Conservation (phyloP, 306 rosid genomes). For the Cucurbita maxima region DNA sequence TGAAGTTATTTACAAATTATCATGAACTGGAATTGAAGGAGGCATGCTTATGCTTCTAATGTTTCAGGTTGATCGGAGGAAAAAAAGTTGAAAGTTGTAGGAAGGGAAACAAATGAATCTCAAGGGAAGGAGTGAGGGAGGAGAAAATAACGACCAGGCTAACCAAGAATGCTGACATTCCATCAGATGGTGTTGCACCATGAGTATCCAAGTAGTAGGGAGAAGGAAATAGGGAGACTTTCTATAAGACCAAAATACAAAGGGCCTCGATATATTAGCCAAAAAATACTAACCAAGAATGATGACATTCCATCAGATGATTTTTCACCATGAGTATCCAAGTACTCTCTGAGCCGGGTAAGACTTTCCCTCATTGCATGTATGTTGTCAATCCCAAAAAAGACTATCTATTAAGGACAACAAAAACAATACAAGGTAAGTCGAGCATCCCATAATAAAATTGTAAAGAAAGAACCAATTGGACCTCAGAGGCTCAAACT, state of each 20-base stretch:
- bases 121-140: background rate
- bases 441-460: background rate
- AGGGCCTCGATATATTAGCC: background rate
- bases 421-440: background rate
- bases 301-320: constrained; percentile 98
- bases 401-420: constrained; percentile 46
- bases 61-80: background rate
- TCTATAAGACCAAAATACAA: background rate
- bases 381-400: constrained; percentile 95
- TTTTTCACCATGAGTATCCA: constrained; percentile 71
- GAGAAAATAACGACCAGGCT: background rate
- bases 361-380: constrained; percentile 97
- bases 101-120: background rate
- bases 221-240: background rate
- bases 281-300: constrained; percentile 56
- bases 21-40: background rate
- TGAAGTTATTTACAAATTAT: background rate
- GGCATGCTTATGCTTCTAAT: background rate
- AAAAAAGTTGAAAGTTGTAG: background rate
- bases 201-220: constrained; percentile 34
- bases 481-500: constrained; percentile 13
- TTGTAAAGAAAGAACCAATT: constrained; percentile 12
- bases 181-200: constrained; percentile 84
- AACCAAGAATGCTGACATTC: constrained; percentile 74
- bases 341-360: constrained; percentile 77